These are phyloP conservation scores for Grosmannia huntii DNA, from an alignment of 2,329 filamentous ascomycete genomes.

Conservation along the genomic window DNA sequence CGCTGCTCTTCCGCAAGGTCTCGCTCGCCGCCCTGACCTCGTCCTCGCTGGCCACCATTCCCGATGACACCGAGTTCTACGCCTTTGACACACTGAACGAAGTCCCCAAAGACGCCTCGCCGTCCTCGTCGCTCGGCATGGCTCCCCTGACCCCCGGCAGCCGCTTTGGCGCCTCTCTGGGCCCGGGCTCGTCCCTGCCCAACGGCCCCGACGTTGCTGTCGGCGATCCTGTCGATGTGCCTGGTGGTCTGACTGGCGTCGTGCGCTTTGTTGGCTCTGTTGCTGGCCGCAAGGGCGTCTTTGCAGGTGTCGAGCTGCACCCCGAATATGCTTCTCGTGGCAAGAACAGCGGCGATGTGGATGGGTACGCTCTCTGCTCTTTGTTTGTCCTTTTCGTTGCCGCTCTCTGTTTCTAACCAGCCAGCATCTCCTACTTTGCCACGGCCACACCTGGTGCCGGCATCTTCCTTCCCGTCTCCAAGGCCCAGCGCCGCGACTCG, in stretches of 20 bases:
- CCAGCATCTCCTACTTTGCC: conserved; percentile 62
- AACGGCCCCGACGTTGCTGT: conserved; percentile 45
- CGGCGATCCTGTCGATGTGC: conserved; percentile 81
- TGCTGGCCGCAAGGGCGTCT: conserved; percentile 76
- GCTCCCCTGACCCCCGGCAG: conserved; percentile 40
- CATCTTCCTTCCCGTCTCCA: conserved; percentile 83
- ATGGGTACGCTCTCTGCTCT: conserved; percentile 50
- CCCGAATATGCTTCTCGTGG: conserved; percentile 68
- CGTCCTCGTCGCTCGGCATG: not conserved
- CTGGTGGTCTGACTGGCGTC: conserved; percentile 80
- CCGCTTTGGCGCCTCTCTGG: conserved; percentile 14
- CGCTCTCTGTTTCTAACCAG: not conserved
- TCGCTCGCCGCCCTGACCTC: conserved; percentile 58
- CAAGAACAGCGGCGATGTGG: conserved; percentile 94
- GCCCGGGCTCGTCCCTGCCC: conserved; percentile 7
- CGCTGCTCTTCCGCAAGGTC: conserved; percentile 51
- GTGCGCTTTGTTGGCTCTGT: conserved; percentile 84
- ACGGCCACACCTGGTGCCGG: conserved; percentile 70
- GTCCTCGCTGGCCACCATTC: conserved; percentile 49
- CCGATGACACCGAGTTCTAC: conserved; percentile 54
- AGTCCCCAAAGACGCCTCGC: conserved; percentile 4
- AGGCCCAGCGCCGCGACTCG: conserved; percentile 57
- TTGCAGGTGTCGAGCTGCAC: conserved; percentile 84
- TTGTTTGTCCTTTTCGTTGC: not conserved
- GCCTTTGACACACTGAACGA: conserved; percentile 40